Evolutionary conservation across 208 protist genomes (phyloP).

Genomic region (Trypanosoma vivax): DNA sequence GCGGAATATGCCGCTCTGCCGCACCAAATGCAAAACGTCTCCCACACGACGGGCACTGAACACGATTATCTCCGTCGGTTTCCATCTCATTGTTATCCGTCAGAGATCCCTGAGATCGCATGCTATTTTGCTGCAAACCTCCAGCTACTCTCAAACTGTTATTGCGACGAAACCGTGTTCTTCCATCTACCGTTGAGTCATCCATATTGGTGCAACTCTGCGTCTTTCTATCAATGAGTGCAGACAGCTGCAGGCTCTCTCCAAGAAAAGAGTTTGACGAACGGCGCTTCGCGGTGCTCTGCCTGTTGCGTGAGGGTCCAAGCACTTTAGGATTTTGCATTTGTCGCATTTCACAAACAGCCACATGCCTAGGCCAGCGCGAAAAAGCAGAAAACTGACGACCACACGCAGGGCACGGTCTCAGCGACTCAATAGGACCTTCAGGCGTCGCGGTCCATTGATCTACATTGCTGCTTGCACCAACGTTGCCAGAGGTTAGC

Average conservation of each 20-base stretch:
- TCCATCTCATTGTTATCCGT: background rate
- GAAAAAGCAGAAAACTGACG: conserved; percentile 52
- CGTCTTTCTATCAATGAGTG: too few species aligned
- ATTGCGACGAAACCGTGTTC: too few species aligned
- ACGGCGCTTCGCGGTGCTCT: too few species aligned
- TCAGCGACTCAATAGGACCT: conserved; percentile 29
- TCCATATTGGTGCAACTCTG: too few species aligned
- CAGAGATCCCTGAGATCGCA: background rate
- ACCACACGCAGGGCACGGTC: conserved; percentile 65
- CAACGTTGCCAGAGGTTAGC: background rate
- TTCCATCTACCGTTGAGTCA: too few species aligned
- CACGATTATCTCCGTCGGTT: conserved; percentile 31
- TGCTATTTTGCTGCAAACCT: too few species aligned
- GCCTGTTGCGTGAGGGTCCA: too few species aligned
- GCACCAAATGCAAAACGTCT: conserved; percentile 33
- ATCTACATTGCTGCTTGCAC: background rate
- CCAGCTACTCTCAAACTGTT: too few species aligned
- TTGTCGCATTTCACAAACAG: conserved; percentile 32
- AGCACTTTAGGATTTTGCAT: too few species aligned
- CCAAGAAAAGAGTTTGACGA: too few species aligned
- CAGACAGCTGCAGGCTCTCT: too few species aligned
- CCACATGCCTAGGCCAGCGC: conserved; percentile 47
- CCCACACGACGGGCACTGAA: conserved; percentile 39
- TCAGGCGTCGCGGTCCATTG: conserved; percentile 15
- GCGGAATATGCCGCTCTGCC: conserved; percentile 35